phyloP scores from a whole-genome alignment of 192 early-diverging fungal species.

The Phlyctochytrium arcticum region DNA sequence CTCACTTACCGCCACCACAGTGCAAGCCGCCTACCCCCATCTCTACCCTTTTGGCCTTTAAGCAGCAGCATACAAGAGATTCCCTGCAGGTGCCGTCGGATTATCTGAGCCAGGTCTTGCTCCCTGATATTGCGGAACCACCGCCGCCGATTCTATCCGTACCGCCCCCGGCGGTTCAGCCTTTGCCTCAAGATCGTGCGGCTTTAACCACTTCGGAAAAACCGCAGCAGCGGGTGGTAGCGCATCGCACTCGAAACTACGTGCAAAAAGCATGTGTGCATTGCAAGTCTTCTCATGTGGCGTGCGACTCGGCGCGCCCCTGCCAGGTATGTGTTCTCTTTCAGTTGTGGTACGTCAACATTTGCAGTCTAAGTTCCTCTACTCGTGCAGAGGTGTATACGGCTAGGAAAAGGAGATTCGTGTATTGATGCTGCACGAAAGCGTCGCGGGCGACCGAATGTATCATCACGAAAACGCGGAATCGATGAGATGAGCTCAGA shows the following conservation, averaged over 20 bases:
- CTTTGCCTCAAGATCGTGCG: background rate
- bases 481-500: background rate
- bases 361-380: background rate
- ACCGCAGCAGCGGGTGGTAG: background rate
- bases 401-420: slow-evolving; percentile 42
- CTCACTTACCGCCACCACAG: background rate
- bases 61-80: slow-evolving; percentile 2
- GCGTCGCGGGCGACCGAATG: slow-evolving; percentile 53
- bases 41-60: slow-evolving; percentile 18
- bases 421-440: slow-evolving; percentile 56
- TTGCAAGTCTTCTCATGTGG: slow-evolving; percentile 35
- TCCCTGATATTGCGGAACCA: background rate
- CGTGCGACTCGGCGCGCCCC: slow-evolving; percentile 43
- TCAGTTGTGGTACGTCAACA: background rate
- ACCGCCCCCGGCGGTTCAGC: background rate
- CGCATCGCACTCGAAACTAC: slow-evolving; percentile 4
- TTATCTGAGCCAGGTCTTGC: background rate
- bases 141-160: background rate
- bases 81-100: background rate
- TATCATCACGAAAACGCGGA: background rate
- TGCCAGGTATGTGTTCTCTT: slow-evolving; percentile 31
- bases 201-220: background rate
- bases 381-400: slow-evolving; percentile 37
- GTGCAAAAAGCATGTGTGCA: slow-evolving; percentile 32
- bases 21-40: slow-evolving; percentile 21